These are phyloP conservation scores for Elaeagnus macrophylla DNA, from an alignment of 306 rosid genomes.

Conservation along the genomic window DNA sequence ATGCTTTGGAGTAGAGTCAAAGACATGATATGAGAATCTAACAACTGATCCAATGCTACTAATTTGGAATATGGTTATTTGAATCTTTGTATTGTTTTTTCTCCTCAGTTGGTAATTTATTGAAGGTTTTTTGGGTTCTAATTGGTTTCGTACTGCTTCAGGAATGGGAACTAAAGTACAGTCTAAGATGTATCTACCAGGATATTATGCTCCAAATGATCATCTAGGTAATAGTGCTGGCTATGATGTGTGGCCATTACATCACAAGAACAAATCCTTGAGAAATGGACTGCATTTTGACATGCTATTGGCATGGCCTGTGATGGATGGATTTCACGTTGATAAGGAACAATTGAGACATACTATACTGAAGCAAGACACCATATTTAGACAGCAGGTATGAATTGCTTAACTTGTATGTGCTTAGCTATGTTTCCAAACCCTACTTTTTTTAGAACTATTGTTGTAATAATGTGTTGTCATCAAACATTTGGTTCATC, in stretches of 20 bases:
- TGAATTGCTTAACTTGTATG: not conserved
- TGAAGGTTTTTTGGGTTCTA: too few relatives aligned
- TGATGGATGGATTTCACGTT: conserved; percentile 8
- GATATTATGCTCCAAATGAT: conserved; percentile 19
- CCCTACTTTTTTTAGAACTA: too few relatives aligned
- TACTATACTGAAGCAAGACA: conserved; percentile 29
- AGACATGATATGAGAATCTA: too few relatives aligned
- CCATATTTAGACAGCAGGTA: conserved; percentile 31
- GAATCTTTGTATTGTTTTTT: too few relatives aligned
- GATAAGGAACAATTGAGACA: conserved; percentile 26
- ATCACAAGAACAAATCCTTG: conserved; percentile 9
- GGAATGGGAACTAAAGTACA: conserved; percentile 37
- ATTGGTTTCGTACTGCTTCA: not conserved
- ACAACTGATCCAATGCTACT: too few relatives aligned
- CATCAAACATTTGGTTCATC: too few relatives aligned
- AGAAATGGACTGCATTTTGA: conserved; percentile 20
- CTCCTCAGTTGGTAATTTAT: too few relatives aligned
- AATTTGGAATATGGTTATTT: too few relatives aligned
- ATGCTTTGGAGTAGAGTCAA: too few relatives aligned
- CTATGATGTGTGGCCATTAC: conserved; percentile 21
- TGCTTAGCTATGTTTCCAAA: not conserved
- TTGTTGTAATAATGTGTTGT: too few relatives aligned
- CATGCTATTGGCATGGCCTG: conserved; percentile 4
- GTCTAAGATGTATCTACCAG: conserved; percentile 24
- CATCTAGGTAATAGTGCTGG: conserved; percentile 7